Evolutionary conservation across 768 basidiomycete genomes (phyloP).

Genomic region (Tulasnella sp.): DNA sequence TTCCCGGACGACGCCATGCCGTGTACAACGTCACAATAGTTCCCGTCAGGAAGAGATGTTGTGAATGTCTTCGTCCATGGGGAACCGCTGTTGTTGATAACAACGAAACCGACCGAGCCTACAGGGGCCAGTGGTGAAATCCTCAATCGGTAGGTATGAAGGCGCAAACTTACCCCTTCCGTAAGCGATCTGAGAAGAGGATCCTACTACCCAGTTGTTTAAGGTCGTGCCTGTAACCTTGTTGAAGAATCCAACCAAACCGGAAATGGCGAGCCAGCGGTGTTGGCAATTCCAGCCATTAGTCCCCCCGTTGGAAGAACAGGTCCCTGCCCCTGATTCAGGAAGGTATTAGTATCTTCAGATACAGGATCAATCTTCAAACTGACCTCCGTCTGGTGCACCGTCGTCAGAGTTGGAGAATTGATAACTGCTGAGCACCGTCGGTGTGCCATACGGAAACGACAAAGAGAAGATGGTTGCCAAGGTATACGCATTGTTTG

Average conservation of each 20-base stretch:
- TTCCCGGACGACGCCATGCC: constrained; percentile 32
- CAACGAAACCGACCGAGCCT: constrained; percentile 49
- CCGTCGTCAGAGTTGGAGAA: constrained; percentile 37
- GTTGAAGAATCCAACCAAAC: constrained; percentile 17
- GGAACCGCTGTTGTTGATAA: constrained; percentile 51
- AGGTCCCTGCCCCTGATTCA: constrained; percentile 6
- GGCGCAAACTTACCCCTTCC: constrained; percentile 13
- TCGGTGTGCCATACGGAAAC: constrained; percentile 51
- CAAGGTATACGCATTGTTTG: constrained; percentile 51
- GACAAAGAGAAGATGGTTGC: constrained; percentile 50
- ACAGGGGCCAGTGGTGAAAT: too few relatives aligned
- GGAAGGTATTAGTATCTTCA: not conserved
- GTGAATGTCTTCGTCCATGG: constrained; percentile 44
- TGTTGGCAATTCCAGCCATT: constrained; percentile 17
- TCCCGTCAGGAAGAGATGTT: constrained; percentile 44
- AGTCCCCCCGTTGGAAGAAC: constrained; percentile 14
- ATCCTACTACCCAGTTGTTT: constrained; percentile 8
- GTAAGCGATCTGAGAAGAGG: constrained; percentile 14
- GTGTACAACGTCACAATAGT: constrained; percentile 55
- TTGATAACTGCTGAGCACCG: constrained; percentile 46
- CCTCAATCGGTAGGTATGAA: not conserved
- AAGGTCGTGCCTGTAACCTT: constrained; percentile 8
- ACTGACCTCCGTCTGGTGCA: constrained; percentile 43
- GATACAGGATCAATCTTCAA: not conserved
- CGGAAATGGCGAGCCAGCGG: constrained; percentile 16